Evolutionary conservation across 192 early-diverging fungal species (phyloP), one percentile per base, ranked within the genome.

Genomic region (Gamsiella multidivaricata): DNA sequence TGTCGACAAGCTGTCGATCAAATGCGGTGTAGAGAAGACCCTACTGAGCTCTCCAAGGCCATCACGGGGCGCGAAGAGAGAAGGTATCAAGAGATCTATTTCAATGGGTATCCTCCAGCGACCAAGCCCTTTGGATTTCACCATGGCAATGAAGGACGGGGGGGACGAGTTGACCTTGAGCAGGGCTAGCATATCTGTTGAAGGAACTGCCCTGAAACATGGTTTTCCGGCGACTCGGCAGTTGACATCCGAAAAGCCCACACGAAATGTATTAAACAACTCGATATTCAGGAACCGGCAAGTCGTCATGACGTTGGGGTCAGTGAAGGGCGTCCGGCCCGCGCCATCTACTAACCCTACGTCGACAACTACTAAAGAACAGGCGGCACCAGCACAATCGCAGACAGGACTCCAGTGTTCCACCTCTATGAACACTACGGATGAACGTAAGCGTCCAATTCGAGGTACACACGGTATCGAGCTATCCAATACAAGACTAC

Each of bases 281-380:
- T 74, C 71, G 5, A 65, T 74, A 9, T 74, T 74, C 50, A 74
- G 57, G 36, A 74, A 74, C 14, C 71, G 71, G 0, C 71, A 74
- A 20, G 71, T 74, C 3, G 57, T 57, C 17, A 74, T 74, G 71
- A 61, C 71, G 8, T 55, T 42, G 12, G 57, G 71, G 5, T 65
- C 63, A 0, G 56, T 66, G 23, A 65, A 65, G 39, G 71, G 71
- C 8, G 53, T 64, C 20, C 47, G 36, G 22, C 11, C 39, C 8
- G 28, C 37, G 0, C 5, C 52, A 20, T 22, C 29, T 4, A 17
- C 56, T 18, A 41, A 18, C 36, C 31, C 58, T 3, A 29, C 54
- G 1, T 47, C 36, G 1, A n/a, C 29, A 0, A n/a, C 18, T n/a
- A 5, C 41, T 9, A 37, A 60, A 25, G 23, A 31, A 9, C 5